phyloP scores from a whole-genome alignment of 306 rosid genomes.

The Quercus berberidifolia region DNA sequence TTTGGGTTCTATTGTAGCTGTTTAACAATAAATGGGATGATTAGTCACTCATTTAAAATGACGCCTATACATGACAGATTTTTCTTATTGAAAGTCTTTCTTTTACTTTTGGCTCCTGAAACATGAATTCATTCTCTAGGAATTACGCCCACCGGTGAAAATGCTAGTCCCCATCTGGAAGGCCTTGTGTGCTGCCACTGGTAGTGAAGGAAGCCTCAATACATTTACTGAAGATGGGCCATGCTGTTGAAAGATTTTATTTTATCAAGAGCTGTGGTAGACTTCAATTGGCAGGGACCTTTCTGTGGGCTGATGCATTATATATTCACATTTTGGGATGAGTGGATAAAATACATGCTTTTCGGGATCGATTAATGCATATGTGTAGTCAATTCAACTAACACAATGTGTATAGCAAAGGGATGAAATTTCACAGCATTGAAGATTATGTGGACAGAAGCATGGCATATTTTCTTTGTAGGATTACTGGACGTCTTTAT shows the following conservation, averaged over 20 bases:
- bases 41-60: background rate
- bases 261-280: background rate
- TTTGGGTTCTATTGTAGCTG: background rate
- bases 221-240: slow-evolving; percentile 23
- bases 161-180: slow-evolving; percentile 89
- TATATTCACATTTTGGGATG: background rate
- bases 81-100: background rate
- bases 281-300: background rate
- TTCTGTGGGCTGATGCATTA: background rate
- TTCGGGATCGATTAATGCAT: background rate
- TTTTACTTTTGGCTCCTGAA: background rate
- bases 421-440: too few relatives aligned
- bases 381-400: background rate
- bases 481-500: background rate
- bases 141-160: slow-evolving; percentile 69
- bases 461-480: background rate
- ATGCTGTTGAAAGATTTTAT: background rate
- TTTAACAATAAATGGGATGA: background rate
- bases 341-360: background rate
- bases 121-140: slow-evolving; percentile 38
- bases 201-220: slow-evolving; percentile 27
- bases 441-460: background rate
- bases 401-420: background rate
- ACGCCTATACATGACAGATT: background rate
- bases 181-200: slow-evolving; percentile 72